Evolutionary conservation across 2,329 filamentous ascomycete species (phyloP), one percentile per base, ranked within the genome.

Genomic region (Colletotrichum navitas): DNA sequence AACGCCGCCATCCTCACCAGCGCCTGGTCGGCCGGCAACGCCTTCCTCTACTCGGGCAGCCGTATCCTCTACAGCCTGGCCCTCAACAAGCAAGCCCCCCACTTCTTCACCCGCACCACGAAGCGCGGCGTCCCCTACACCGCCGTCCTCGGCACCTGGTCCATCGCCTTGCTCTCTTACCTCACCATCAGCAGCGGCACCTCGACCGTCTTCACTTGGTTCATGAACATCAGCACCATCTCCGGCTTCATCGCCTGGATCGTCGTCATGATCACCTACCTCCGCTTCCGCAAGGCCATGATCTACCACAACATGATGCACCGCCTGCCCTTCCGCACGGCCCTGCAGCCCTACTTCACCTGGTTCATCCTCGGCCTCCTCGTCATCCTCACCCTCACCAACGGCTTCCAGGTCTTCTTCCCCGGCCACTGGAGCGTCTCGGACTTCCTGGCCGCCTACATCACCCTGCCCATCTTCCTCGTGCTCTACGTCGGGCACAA

Each of bases 351-450:
- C 0, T 94, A 91, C 77, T 89, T 89, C 2, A 87, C 91, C 0
- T 93, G 86, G 76, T 81, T 87, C 65, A 85, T 87, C 12, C 85
- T 94, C 1, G 78, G 87, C 21, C 77, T 89, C 32, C 86, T 94
- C 64, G 78, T 80, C 3, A 81, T 93, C 34, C 83, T 95, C n/a
- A 88, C 87, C 1, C 80, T 95, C 3, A 91, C 93, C 75, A 94
- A 94, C 76, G 93, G 92, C 1, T 95, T 94, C 80, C 87, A 90
- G 45, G 88, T 92, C 18, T 95, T 95, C 78, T 92, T 91, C 78
- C 88, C 89, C 0, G 82, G 84, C 10, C 84, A 90, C 36, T 95
- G 90, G 87, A 87, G 84, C 21, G 87, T 86, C 0, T 83, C 85
- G 6, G 85, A 85, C 75, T 96, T 96, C 76, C 71, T 91, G n/a